phyloP scores from a whole-genome alignment of 2,329 filamentous ascomycete species.

The Mycosphaerella arachidis region DNA sequence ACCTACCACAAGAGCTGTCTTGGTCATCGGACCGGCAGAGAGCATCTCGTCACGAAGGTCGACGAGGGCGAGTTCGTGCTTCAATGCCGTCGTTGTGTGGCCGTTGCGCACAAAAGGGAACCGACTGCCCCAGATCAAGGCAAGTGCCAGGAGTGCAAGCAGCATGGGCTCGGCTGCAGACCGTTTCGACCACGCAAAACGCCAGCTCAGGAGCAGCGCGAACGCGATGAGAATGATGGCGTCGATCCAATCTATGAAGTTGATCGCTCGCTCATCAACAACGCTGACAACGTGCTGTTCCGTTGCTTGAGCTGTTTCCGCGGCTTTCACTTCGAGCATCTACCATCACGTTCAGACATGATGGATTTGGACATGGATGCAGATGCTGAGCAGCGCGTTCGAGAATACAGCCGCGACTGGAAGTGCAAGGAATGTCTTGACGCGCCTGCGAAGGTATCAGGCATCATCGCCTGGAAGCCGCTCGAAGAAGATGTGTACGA shows the following conservation, averaged over 20 bases:
- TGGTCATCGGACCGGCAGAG: conserved; percentile 65
- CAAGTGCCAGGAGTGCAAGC: conserved; percentile 65
- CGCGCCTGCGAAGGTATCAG: conserved; percentile 62
- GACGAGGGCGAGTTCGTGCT: conserved; percentile 72
- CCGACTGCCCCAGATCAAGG: conserved; percentile 63
- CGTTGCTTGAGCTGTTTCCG: conserved; percentile 73
- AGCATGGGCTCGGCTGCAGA: conserved; percentile 62
- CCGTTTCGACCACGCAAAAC: conserved; percentile 71
- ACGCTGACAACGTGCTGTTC: conserved; percentile 71
- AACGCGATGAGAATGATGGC: conserved; percentile 73
- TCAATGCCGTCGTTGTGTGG: conserved; percentile 84
- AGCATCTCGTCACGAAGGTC: conserved; percentile 89
- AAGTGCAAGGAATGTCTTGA: conserved; percentile 72
- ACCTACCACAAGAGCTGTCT: conserved; percentile 81
- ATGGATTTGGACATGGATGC: conserved; percentile 45
- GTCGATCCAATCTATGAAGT: conserved; percentile 70
- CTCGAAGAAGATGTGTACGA: conserved; percentile 53
- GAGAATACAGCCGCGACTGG: conserved; percentile 72
- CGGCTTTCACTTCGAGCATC: conserved; percentile 78
- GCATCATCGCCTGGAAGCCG: conserved; percentile 86
- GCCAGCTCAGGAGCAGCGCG: conserved; percentile 74
- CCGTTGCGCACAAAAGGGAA: conserved; percentile 64
- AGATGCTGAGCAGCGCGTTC: conserved; percentile 58
- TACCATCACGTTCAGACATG: conserved; percentile 53
- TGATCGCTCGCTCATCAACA: conserved; percentile 63